Conservation (phyloP, 1,284 basidiomycete genomes). For the Ganoderma lucidum region DNA sequence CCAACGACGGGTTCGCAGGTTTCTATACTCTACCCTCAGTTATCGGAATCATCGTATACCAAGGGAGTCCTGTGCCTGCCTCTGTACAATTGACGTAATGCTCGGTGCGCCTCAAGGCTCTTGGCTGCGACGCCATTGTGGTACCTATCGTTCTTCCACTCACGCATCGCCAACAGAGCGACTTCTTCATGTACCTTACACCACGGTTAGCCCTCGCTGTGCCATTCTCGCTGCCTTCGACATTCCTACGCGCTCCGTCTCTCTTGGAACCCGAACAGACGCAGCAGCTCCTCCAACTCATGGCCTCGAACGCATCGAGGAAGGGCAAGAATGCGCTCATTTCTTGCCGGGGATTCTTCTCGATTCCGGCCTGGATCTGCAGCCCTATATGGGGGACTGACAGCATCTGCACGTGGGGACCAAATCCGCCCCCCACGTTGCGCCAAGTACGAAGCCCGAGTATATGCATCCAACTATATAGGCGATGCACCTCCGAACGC, state of each 20-base stretch:
- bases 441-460: background rate
- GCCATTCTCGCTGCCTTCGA: background rate
- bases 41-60: background rate
- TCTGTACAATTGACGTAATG: background rate
- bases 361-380: background rate
- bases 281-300: background rate
- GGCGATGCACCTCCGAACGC: background rate
- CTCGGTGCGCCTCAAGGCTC: background rate
- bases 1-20: background rate
- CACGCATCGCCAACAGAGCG: background rate
- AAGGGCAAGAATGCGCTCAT: background rate
- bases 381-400: background rate
- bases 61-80: background rate
- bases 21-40: background rate
- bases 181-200: background rate
- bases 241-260: background rate
- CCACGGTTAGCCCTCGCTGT: background rate
- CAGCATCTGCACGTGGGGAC: background rate
- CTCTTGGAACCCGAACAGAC: background rate
- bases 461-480: background rate
- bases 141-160: background rate
- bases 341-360: background rate
- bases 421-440: conserved; percentile 1
- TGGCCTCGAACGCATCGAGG: background rate
- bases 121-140: background rate